Conservation (phyloP, 768 basidiomycete species). For the Mycena vulgaris region DNA sequence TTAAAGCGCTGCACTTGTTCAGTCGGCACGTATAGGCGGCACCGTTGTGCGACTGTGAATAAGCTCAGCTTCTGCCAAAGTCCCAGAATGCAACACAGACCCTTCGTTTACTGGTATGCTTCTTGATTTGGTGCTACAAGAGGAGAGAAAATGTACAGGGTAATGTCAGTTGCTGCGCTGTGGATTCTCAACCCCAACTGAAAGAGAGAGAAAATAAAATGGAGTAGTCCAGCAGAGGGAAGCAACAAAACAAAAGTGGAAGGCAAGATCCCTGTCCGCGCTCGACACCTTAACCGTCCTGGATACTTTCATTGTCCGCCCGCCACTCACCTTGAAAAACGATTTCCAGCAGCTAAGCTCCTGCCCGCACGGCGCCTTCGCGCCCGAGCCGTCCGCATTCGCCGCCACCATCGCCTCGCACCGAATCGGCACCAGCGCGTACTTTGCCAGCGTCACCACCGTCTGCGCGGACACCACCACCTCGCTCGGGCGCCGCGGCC, state of each 20-base stretch:
- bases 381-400: not conserved
- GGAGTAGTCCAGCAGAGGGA: not conserved
- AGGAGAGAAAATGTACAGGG: not conserved
- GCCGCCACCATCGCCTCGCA: conserved; percentile 22
- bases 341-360: conserved; percentile 26
- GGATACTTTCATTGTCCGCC: no score
- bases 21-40: conserved; percentile 4
- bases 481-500: not conserved
- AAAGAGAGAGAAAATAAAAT: not conserved
- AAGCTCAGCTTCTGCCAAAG: not conserved
- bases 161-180: not conserved
- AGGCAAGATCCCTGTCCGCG: conserved; percentile 24
- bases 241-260: conserved; percentile 1
- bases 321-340: conserved; percentile 7
- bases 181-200: no score
- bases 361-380: conserved; percentile 2
- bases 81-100: not conserved
- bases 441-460: conserved; percentile 25
- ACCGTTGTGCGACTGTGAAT: not conserved
- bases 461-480: conserved; percentile 20
- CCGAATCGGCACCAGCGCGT: conserved; percentile 13
- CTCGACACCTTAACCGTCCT: no score
- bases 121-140: conserved; percentile 21
- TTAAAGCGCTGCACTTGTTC: conserved; percentile 30
- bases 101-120: conserved; percentile 17